Evolutionary conservation across 2,329 filamentous ascomycete species (phyloP).

Genomic region (Truncatella angustata): DNA sequence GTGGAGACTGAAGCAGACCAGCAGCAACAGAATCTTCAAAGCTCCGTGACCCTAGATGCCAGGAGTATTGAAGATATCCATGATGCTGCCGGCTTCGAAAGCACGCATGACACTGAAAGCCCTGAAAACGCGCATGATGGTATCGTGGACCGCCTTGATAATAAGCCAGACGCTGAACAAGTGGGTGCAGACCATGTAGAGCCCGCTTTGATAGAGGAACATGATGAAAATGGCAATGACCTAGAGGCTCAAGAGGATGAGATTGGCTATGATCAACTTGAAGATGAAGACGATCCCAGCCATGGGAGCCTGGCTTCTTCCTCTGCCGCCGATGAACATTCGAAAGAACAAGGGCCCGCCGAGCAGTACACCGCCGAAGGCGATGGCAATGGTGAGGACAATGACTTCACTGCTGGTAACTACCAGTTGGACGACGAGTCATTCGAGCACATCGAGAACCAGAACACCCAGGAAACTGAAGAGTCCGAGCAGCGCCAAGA

Average conservation of each 20-base stretch:
- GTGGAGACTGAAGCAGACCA: neutral
- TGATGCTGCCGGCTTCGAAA: neutral
- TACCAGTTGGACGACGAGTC: constrained; percentile 19
- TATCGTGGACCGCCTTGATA: too few relatives aligned
- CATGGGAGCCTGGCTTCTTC: constrained; percentile 22
- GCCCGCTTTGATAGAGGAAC: neutral
- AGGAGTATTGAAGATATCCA: neutral
- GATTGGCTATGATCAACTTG: constrained; percentile 9
- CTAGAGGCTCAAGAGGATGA: neutral
- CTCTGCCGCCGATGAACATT: neutral
- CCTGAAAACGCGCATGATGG: too few relatives aligned
- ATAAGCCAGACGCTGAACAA: too few relatives aligned
- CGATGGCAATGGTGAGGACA: neutral
- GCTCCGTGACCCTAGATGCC: neutral
- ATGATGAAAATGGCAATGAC: neutral
- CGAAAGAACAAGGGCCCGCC: neutral
- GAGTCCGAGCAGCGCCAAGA: neutral
- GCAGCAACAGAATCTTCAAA: neutral
- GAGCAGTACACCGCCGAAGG: neutral
- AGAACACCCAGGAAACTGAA: neutral
- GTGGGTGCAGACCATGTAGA: neutral
- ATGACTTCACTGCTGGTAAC: constrained; percentile 11
- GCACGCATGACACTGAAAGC: too few relatives aligned
- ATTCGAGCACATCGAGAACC: constrained; percentile 19
- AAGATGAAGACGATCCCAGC: constrained; percentile 27